Evolutionary conservation across 2,329 filamentous ascomycete species (phyloP).

Genomic region (Xylaria sp.): DNA sequence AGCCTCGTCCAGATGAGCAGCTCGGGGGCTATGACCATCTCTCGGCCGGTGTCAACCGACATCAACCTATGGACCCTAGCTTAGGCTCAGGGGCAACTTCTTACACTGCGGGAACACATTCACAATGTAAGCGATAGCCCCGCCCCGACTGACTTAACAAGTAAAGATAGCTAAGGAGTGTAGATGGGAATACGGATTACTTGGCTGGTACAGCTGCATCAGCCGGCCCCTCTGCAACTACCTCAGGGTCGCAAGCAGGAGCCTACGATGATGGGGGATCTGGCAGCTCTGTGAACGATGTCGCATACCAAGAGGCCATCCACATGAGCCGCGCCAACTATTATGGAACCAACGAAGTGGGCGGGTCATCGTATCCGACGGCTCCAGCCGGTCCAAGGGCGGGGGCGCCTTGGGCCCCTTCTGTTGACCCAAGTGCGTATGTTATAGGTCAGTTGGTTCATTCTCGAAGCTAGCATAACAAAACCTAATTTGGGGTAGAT

Average conservation of each 20-base stretch:
- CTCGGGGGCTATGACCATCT: constrained; percentile 8
- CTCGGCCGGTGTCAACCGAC: constrained; percentile 1
- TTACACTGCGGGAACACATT: constrained; percentile 14
- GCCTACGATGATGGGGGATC: constrained; percentile 18
- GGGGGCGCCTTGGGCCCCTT: constrained; percentile 18
- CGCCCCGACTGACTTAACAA: neutral
- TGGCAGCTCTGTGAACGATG: constrained; percentile 14
- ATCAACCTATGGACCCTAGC: constrained; percentile 4
- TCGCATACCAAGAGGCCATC: constrained; percentile 29
- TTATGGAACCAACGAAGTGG: constrained; percentile 20
- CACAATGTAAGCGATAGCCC: constrained; percentile 20
- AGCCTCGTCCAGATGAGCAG: constrained; percentile 12
- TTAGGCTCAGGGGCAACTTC: constrained; percentile 7
- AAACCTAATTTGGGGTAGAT: constrained; percentile 20
- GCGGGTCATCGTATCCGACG: constrained; percentile 28
- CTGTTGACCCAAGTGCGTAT: constrained; percentile 30
- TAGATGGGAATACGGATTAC: constrained; percentile 18
- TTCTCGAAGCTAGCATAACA: neutral
- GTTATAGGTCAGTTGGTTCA: constrained; percentile 26
- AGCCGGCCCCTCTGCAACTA: constrained; percentile 1
- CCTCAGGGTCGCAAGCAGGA: constrained; percentile 7
- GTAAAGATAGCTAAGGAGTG: constrained; percentile 13
- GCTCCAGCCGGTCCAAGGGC: constrained; percentile 15
- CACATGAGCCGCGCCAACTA: constrained; percentile 22
- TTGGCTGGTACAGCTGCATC: constrained; percentile 1